Conservation (phyloP, 768 basidiomycete genomes). For the Psilocybe sp. region DNA sequence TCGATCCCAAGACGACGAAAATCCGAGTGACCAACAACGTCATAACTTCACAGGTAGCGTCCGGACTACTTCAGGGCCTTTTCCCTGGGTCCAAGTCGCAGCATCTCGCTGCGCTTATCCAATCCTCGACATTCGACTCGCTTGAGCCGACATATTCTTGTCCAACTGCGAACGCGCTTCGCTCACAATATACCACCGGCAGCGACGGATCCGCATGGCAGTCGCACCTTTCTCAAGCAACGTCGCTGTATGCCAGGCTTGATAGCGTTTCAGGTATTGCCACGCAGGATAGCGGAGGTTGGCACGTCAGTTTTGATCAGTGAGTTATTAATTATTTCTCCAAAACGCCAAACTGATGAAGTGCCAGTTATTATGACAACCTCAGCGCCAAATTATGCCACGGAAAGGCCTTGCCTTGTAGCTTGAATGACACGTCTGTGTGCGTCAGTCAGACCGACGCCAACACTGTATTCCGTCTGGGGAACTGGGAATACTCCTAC, state of each 20-base stretch:
- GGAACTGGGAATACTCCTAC: constrained; percentile 63
- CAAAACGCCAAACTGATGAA: neutral
- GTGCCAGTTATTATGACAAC: constrained; percentile 47
- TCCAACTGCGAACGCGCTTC: constrained; percentile 30
- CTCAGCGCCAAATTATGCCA: constrained; percentile 51
- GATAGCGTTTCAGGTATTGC: constrained; percentile 42
- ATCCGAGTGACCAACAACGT: constrained; percentile 52
- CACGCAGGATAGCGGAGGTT: constrained; percentile 36
- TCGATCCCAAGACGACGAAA: constrained; percentile 29
- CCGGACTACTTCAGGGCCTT: constrained; percentile 41
- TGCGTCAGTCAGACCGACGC: constrained; percentile 47
- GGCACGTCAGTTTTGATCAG: constrained; percentile 53
- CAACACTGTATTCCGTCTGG: constrained; percentile 49
- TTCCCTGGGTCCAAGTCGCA: constrained; percentile 35
- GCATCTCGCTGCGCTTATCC: constrained; percentile 31
- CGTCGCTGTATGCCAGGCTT: constrained; percentile 36
- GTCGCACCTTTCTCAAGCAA: constrained; percentile 35
- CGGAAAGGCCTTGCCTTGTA: constrained; percentile 42
- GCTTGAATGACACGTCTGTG: constrained; percentile 36
- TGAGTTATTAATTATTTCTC: constrained; percentile 20
- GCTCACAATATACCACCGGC: constrained; percentile 35
- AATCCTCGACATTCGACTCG: constrained; percentile 41
- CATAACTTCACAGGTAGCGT: constrained; percentile 52
- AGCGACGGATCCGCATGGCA: constrained; percentile 35
- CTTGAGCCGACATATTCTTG: constrained; percentile 47